These are phyloP conservation scores for Neurospora sp. DNA, from an alignment of 495 filamentous ascomycete species.

Conservation along the genomic window DNA sequence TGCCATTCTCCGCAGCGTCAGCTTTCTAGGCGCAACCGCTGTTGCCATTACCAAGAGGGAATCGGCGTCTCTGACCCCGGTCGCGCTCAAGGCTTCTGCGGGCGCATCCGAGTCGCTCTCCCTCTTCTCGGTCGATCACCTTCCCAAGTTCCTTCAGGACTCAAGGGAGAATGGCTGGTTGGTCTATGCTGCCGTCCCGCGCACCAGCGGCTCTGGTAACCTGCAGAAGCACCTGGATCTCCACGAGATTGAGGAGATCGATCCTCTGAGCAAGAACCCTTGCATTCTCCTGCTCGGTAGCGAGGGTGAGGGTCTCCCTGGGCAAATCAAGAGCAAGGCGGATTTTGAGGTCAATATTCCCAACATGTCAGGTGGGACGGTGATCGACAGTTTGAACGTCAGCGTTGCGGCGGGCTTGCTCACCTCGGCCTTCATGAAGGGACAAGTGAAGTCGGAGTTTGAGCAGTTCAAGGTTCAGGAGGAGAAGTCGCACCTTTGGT, in stretches of 20 bases:
- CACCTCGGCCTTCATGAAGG: constrained; percentile 45
- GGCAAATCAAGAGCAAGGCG: constrained; percentile 49
- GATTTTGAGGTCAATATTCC: constrained; percentile 48
- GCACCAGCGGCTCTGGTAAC: constrained; percentile 40
- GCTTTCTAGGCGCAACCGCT: constrained; percentile 76
- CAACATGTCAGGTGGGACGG: constrained; percentile 25
- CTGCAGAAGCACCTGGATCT: constrained; percentile 20
- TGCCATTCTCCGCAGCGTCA: constrained; percentile 73
- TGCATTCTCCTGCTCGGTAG: constrained; percentile 72
- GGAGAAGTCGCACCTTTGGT: constrained; percentile 15
- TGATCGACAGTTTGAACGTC: constrained; percentile 78
- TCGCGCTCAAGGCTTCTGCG: constrained; percentile 75
- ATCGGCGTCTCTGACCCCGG: constrained; percentile 61
- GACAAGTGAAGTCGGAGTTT: constrained; percentile 11
- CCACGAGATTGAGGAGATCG: constrained; percentile 22
- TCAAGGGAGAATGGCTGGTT: constrained; percentile 67
- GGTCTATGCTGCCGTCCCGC: constrained; percentile 57
- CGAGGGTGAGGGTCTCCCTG: constrained; percentile 65
- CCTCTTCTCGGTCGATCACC: constrained; percentile 53
- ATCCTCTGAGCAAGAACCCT: constrained; percentile 50
- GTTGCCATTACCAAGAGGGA: constrained; percentile 55
- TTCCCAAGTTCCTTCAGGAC: constrained; percentile 55
- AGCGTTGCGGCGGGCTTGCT: constrained; percentile 73
- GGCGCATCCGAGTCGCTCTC: constrained; percentile 75
- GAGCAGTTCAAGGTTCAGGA: constrained; percentile 10